These are phyloP conservation scores for Aspergillus biplanus DNA, from an alignment of 495 filamentous ascomycete genomes.

Conservation along the genomic window DNA sequence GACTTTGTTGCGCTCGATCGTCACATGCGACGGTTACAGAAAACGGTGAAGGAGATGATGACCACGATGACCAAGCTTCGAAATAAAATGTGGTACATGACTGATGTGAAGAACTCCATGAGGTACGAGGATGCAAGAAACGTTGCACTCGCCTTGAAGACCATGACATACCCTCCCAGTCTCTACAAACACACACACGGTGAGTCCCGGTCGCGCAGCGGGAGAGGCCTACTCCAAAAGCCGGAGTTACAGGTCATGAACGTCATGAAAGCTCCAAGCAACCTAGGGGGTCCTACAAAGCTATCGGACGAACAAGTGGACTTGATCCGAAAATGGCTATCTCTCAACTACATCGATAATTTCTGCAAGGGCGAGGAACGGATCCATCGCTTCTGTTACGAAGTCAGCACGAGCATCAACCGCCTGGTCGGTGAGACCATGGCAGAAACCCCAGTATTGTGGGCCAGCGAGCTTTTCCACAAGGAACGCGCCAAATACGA, in stretches of 20 bases:
- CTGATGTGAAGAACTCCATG: slow-evolving; percentile 90
- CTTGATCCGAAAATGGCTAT: slow-evolving; percentile 82
- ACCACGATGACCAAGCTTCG: slow-evolving; percentile 50
- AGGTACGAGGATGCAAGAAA: slow-evolving; percentile 88
- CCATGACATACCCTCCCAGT: slow-evolving; percentile 69
- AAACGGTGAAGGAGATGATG: slow-evolving; percentile 39
- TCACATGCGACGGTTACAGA: slow-evolving; percentile 42
- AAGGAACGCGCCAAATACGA: slow-evolving; percentile 79
- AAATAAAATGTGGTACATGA: slow-evolving; percentile 99
- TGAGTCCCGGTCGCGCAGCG: slow-evolving; percentile 54
- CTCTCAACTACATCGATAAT: slow-evolving; percentile 81
- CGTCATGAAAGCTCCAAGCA: slow-evolving; percentile 77
- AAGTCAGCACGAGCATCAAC: slow-evolving; percentile 83
- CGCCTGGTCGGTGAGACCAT: slow-evolving; percentile 87
- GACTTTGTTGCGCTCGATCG: slow-evolving; percentile 44
- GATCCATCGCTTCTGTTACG: slow-evolving; percentile 91
- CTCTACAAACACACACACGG: slow-evolving; percentile 43
- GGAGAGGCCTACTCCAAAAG: slow-evolving; percentile 72
- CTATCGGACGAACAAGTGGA: slow-evolving; percentile 95
- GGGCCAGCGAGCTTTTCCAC: slow-evolving; percentile 88
- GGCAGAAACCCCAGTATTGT: slow-evolving; percentile 84
- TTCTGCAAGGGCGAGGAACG: slow-evolving; percentile 95
- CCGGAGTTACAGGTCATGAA: slow-evolving; percentile 88
- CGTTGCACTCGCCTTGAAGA: slow-evolving; percentile 84
- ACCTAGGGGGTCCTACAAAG: slow-evolving; percentile 90